Conservation (phyloP, 257 asterid species). For the Capsicum chinense region DNA sequence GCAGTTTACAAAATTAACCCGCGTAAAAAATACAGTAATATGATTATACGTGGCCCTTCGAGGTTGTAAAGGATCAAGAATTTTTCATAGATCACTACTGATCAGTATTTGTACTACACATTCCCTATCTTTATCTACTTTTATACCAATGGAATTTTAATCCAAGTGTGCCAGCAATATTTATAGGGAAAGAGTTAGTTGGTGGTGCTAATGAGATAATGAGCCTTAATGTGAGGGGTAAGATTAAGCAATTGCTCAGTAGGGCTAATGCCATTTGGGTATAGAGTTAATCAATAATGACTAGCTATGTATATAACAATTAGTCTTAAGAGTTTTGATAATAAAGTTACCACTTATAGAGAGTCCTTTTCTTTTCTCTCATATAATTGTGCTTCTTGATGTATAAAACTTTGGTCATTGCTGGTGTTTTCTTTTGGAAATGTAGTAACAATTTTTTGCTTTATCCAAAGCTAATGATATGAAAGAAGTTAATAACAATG, state of each 20-base stretch:
- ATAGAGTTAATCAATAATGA: not conserved
- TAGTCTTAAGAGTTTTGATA: not conserved
- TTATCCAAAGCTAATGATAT: not conserved
- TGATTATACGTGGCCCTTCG: not conserved
- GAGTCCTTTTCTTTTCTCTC: not conserved
- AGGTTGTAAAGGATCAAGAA: not conserved
- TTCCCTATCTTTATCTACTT: not conserved
- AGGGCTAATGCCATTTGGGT: constrained; percentile 20
- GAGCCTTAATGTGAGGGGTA: not conserved
- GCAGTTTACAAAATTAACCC: not conserved
- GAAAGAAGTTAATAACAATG: not conserved
- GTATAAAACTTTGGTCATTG: not conserved
- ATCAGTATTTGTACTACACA: not conserved
- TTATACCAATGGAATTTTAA: not conserved
- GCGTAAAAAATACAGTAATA: not conserved
- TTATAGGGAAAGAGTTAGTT: constrained; percentile 10
- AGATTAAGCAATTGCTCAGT: constrained; percentile 2
- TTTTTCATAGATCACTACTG: not conserved
- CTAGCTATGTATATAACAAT: not conserved
- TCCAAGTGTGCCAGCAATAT: constrained; percentile 19
- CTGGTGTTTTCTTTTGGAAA: not conserved
- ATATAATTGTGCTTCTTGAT: not conserved
- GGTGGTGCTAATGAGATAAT: constrained; percentile 24
- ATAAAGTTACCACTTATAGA: not conserved
- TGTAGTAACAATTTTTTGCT: not conserved